Percentiles rank a stretch among this genome's conserved stretches.
These are phyloP conservation scores for Lecanicillium sp. DNA, from an alignment of 2,329 filamentous ascomycete species.

Conservation along the genomic window DNA sequence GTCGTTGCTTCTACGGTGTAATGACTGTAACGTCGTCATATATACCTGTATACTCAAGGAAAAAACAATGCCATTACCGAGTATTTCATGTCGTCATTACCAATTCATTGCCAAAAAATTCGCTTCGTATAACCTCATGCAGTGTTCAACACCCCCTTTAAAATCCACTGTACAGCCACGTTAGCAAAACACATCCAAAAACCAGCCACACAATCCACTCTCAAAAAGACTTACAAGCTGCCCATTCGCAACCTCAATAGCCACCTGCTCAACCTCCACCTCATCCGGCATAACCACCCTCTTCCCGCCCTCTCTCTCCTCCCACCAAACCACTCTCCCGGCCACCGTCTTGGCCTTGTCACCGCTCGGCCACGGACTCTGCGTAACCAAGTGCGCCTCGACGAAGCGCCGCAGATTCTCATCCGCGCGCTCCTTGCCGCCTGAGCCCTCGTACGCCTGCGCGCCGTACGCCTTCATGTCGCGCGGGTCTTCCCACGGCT, in stretches of 20 bases:
- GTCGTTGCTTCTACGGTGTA: too few species aligned
- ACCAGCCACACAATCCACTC: neutral
- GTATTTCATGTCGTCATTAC: too few species aligned
- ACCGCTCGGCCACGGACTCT: conserved; percentile 65
- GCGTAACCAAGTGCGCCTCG: conserved; percentile 71
- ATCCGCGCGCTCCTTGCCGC: conserved; percentile 68
- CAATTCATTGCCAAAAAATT: too few species aligned
- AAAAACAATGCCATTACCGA: too few species aligned
- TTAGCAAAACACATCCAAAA: conserved; percentile 10
- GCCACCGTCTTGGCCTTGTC: conserved; percentile 56
- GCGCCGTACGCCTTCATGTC: conserved; percentile 63
- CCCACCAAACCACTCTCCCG: conserved; percentile 72
- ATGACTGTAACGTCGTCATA: too few species aligned
- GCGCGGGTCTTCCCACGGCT: conserved; percentile 73
- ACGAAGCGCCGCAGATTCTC: conserved; percentile 74
- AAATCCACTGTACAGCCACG: conserved; percentile 47
- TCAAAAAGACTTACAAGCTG: conserved; percentile 50
- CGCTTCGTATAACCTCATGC: conserved; percentile 11
- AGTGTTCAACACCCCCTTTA: conserved; percentile 45
- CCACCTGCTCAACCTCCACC: conserved; percentile 68
- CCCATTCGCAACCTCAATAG: conserved; percentile 74
- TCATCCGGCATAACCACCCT: conserved; percentile 69
- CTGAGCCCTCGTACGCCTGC: conserved; percentile 65
- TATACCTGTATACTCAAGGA: too few species aligned
- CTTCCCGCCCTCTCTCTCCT: conserved; percentile 57